These are phyloP conservation scores for Trichodelitschia bisporula DNA, from an alignment of 495 filamentous ascomycete species.

Conservation along the genomic window DNA sequence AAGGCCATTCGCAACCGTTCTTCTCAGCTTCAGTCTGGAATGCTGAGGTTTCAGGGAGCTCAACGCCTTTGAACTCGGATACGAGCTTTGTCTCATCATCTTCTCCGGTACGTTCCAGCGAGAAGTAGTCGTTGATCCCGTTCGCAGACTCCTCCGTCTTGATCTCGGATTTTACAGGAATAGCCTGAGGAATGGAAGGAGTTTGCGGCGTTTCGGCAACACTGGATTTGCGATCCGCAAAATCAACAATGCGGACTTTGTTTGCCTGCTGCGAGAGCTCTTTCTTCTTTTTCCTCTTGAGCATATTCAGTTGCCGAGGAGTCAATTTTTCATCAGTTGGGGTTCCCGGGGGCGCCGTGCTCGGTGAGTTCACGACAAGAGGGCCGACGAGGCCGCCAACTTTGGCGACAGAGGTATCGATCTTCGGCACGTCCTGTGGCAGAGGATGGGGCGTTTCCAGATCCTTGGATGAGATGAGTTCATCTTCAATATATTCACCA, in stretches of 20 bases:
- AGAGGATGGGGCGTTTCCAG: constrained; percentile 8
- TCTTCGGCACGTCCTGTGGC: constrained; percentile 21
- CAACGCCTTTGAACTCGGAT: constrained; percentile 79
- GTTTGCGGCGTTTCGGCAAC: constrained; percentile 34
- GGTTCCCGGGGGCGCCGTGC: constrained; percentile 18
- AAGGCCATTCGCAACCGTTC: constrained; percentile 53
- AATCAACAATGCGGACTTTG: constrained; percentile 74
- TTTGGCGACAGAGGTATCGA: constrained; percentile 19
- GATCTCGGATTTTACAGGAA: constrained; percentile 37
- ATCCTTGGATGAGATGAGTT: constrained; percentile 42
- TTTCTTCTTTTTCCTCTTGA: constrained; percentile 51
- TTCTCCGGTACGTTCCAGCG: constrained; percentile 43
- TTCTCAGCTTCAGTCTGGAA: constrained; percentile 43
- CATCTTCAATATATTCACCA: constrained; percentile 67
- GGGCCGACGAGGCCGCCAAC: constrained; percentile 1
- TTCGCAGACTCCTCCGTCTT: constrained; percentile 28
- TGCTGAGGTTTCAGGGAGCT: constrained; percentile 36
- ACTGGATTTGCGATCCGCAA: constrained; percentile 43
- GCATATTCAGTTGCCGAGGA: constrained; percentile 73
- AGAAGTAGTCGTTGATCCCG: constrained; percentile 54
- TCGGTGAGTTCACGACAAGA: constrained; percentile 24
- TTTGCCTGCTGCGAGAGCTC: constrained; percentile 35
- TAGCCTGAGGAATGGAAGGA: constrained; percentile 37
- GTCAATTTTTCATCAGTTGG: constrained; percentile 59
- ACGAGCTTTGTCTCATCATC: constrained; percentile 83